Evolutionary conservation across 2,329 filamentous ascomycete genomes (phyloP), one percentile per base, ranked within the genome.

Genomic region (Didymella segeticola): DNA sequence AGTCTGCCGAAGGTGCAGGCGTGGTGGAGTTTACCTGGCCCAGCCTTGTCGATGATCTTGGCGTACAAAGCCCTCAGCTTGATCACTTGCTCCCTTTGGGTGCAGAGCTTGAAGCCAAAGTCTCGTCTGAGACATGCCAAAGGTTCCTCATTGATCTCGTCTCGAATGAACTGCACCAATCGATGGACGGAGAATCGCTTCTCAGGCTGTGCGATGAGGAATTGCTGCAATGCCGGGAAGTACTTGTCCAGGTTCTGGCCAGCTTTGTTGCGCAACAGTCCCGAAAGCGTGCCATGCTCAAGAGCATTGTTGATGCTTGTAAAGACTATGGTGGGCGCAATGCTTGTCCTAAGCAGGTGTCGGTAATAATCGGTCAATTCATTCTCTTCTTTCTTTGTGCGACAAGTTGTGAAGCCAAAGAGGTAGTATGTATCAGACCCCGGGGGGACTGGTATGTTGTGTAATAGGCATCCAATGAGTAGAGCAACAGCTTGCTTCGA

Each of bases 61-160:
- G 1, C 4, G 43, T 69, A 68, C 1, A 68, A 50, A 0, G 11
- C 10, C 25, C 65, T 69, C 4, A 67, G 36, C 0, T 14, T 17
- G 2, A n/a, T 10, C 0, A 68, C 63, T 5, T 69, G 58, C 0
- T 70, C 57, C 4, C 63, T 52, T 1, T 51, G 45, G 0, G 23
- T 51, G 14, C 61, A 64, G 6, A 46, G 43, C 0, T 26, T 37
- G 15, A 66, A 67, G 0, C 67, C 67, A 8, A 66, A 71, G 22
- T 70, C 68, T 0, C 60, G 52, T 5, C 53, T 48, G 0, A 69
- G 31, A 3, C 33, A 50, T 0, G 54, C 42, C 1, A 41, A 30
- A 0, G 68, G 60, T 2, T 67, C 55, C 1, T 47, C 59, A 9
- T 42, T 52, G 0, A 25, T 6, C 0, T 14, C 5, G 1, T 48